Evolutionary conservation across 2,329 filamentous ascomycete genomes (phyloP).

Genomic region (Ophiostoma sp.): DNA sequence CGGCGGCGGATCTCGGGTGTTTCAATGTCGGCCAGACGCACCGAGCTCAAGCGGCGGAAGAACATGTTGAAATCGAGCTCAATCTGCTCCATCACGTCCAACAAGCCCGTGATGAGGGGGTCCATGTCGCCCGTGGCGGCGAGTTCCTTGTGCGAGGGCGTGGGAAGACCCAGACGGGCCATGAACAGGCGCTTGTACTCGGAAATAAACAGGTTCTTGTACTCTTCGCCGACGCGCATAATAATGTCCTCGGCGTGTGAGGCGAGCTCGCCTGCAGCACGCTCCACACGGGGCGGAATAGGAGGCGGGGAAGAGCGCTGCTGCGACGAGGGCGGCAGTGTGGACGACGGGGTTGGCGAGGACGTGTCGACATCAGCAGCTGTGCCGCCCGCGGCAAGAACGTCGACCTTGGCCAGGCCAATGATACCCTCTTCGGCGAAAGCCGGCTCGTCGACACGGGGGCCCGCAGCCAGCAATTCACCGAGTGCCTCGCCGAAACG

Average conservation of each 20-base stretch:
- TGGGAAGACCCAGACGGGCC: conserved; percentile 67
- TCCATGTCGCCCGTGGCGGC: conserved; percentile 75
- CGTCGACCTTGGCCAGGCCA: conserved; percentile 26
- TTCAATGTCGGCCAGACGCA: conserved; percentile 63
- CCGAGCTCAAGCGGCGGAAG: conserved; percentile 73
- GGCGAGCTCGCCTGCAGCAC: conserved; percentile 68
- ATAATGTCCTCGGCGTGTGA: conserved; percentile 83
- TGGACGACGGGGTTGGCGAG: neutral
- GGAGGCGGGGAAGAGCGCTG: neutral
- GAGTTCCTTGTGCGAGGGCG: conserved; percentile 34
- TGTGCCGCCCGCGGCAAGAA: neutral
- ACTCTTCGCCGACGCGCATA: conserved; percentile 78
- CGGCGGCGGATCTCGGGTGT: conserved; percentile 64
- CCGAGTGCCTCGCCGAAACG: conserved; percentile 85
- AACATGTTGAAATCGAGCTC: conserved; percentile 94
- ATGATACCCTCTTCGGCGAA: conserved; percentile 73
- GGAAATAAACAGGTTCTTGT: conserved; percentile 79
- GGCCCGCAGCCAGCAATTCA: conserved; percentile 79
- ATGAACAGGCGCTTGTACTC: conserved; percentile 90
- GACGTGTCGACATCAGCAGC: neutral
- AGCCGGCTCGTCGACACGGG: conserved; percentile 65
- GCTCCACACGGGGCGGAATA: conserved; percentile 56
- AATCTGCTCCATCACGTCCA: conserved; percentile 77
- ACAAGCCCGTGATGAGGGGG: conserved; percentile 72
- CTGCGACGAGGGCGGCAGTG: neutral